Evolutionary conservation across 139 green algal species (phyloP).

Genomic region (Bryopsis sp.): DNA sequence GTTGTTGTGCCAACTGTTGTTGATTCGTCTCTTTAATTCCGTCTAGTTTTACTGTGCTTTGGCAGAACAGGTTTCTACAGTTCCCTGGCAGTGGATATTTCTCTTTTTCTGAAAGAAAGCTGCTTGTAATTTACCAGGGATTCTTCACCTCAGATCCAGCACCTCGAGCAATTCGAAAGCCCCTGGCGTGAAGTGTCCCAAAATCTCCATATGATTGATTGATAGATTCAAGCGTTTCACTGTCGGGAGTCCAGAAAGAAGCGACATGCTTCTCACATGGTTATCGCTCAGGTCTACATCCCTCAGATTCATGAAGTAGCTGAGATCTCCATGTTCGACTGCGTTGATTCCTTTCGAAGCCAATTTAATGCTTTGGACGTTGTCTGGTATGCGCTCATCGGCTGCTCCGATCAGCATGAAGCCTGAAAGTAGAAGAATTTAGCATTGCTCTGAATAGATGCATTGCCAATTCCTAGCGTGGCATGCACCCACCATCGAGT

Average conservation of each 20-base stretch:
- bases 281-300: not conserved
- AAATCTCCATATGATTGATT: not conserved
- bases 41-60: not conserved
- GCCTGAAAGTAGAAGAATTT: no score
- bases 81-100: no score
- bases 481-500: no score
- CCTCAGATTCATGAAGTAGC: not conserved
- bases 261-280: not conserved
- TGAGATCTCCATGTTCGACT: not conserved
- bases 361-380: not conserved
- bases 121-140: no score
- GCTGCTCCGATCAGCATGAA: not conserved
- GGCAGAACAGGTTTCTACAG: no score
- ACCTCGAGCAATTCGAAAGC: not conserved
- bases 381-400: not conserved
- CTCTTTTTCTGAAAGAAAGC: no score
- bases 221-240: not conserved
- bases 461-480: no score
- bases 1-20: not conserved
- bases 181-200: not conserved
- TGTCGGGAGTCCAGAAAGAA: not conserved
- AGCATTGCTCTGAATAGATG: no score
- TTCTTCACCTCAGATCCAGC: constrained; percentile 1
- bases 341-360: not conserved
- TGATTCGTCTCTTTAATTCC: not conserved